Evolutionary conservation across 2,329 filamentous ascomycete species (phyloP).

Genomic region (Botrytis hyacinthi): DNA sequence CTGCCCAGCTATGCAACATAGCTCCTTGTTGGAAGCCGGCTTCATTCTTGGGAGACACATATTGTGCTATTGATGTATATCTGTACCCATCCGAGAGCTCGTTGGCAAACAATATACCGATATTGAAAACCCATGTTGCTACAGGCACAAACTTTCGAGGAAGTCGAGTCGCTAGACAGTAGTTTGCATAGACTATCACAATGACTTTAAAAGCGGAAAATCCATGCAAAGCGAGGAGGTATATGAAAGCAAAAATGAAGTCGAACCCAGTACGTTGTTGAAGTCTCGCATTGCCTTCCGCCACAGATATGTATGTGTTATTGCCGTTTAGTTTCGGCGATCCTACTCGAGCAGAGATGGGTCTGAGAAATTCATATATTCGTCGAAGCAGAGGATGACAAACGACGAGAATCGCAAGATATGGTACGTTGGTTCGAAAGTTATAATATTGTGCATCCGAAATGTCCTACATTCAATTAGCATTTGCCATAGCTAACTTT

Average conservation of each 20-base stretch:
- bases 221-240: slow-evolving; percentile 78
- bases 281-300: slow-evolving; percentile 54
- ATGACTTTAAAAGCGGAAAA: slow-evolving; percentile 82
- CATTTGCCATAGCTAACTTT: not conserved
- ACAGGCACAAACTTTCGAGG: slow-evolving; percentile 69
- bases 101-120: slow-evolving; percentile 83
- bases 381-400: slow-evolving; percentile 77
- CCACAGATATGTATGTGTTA: slow-evolving; percentile 42
- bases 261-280: slow-evolving; percentile 79
- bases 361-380: slow-evolving; percentile 57
- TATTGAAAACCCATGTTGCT: slow-evolving; percentile 87
- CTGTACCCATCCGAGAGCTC: slow-evolving; percentile 79
- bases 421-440: slow-evolving; percentile 84
- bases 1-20: slow-evolving; percentile 51
- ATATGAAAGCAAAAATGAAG: slow-evolving; percentile 74
- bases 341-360: slow-evolving; percentile 27
- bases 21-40: slow-evolving; percentile 17
- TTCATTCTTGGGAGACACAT: slow-evolving; percentile 43
- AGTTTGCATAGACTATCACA: slow-evolving; percentile 77
- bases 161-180: slow-evolving; percentile 68
- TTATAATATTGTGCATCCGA: slow-evolving; percentile 84
- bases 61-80: slow-evolving; percentile 60
- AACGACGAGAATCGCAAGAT: slow-evolving; percentile 69
- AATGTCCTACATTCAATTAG: slow-evolving; percentile 61
- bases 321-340: slow-evolving; percentile 36